phyloP scores from a whole-genome alignment of 169 alveolate species.

The Haemoproteus tartakovskyi region DNA sequence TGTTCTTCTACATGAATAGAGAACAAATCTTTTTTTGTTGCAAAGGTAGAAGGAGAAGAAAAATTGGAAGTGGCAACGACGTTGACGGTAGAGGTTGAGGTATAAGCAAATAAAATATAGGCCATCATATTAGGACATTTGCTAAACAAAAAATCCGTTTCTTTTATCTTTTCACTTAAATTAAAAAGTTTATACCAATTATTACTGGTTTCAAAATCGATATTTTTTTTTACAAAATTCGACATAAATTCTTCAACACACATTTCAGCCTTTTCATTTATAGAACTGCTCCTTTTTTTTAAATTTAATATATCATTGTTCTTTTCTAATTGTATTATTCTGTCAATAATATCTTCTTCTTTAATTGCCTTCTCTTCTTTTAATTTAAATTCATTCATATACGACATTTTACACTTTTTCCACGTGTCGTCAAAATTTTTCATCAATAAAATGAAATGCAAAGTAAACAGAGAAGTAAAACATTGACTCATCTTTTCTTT shows the following conservation, averaged over 20 bases:
- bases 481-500: neutral
- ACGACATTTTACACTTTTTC: neutral
- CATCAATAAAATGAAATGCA: constrained; percentile 15
- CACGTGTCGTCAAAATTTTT: neutral
- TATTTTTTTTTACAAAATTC: constrained; percentile 16
- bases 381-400: no score
- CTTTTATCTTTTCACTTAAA: constrained; percentile 1
- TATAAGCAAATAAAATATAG: no score
- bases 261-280: no score
- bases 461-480: constrained; percentile 2
- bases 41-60: neutral
- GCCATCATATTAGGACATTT: neutral
- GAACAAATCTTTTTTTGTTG: neutral
- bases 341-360: no score
- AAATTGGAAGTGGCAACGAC: neutral
- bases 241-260: no score
- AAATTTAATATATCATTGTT: no score
- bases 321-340: no score
- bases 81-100: neutral
- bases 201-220: neutral
- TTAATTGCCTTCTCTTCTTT: no score
- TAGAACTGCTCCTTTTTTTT: no score
- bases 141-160: no score
- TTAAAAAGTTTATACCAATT: constrained; percentile 33
- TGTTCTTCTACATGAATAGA: neutral